These are phyloP conservation scores for Macroventuria anomochaeta DNA, from an alignment of 2,329 filamentous ascomycete genomes.

Conservation along the genomic window DNA sequence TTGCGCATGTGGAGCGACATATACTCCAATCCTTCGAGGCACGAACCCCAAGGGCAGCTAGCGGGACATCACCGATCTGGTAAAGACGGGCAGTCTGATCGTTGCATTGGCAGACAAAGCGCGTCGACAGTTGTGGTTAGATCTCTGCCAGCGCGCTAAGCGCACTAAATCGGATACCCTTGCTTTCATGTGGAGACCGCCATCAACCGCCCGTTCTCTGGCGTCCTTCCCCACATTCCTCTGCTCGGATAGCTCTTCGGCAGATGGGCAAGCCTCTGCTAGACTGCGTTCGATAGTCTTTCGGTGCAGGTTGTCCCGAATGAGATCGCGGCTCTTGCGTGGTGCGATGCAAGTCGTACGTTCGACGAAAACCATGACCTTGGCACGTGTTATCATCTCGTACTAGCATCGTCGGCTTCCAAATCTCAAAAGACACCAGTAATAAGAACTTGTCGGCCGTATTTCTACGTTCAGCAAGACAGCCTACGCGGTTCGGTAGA, in stretches of 20 bases:
- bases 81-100: not conserved
- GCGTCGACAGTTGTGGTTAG: not conserved
- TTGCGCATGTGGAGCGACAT: slow-evolving; percentile 3
- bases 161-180: not conserved
- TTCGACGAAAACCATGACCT: not conserved
- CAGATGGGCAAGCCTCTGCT: slow-evolving; percentile 1
- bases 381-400: not conserved
- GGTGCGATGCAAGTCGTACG: not conserved
- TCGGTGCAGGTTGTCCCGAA: slow-evolving; percentile 11
- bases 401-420: not conserved
- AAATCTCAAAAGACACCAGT: not conserved
- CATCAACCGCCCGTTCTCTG: not conserved
- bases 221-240: not conserved
- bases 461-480: not conserved
- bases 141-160: not conserved
- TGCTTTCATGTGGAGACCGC: not conserved
- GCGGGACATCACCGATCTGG: slow-evolving; percentile 6
- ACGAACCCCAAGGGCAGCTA: not conserved
- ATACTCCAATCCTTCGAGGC: not conserved
- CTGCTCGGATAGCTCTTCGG: not conserved
- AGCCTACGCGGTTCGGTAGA: not conserved
- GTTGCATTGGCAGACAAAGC: not conserved
- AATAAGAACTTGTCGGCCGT: not conserved
- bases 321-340: not conserved
- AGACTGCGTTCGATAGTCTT: not conserved